These are phyloP conservation scores for Talaromyces borbonicus DNA, from an alignment of 495 filamentous ascomycete genomes.

Conservation along the genomic window DNA sequence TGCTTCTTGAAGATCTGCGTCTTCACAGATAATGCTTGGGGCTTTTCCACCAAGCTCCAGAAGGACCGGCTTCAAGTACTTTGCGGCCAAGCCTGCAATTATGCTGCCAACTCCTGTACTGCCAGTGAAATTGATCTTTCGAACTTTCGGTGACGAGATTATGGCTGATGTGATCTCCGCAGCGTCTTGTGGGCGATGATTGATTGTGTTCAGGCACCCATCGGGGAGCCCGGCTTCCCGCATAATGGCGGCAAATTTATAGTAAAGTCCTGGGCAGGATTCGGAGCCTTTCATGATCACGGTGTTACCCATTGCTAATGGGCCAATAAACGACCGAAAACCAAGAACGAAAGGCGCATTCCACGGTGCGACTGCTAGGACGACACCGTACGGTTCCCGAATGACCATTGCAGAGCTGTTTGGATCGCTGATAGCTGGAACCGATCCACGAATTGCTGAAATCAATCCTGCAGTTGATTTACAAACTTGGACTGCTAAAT, in stretches of 20 bases:
- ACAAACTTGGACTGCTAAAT: slow-evolving; percentile 46
- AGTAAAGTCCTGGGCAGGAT: slow-evolving; percentile 64
- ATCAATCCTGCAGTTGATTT: slow-evolving; percentile 65
- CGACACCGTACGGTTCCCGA: slow-evolving; percentile 73
- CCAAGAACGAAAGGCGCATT: slow-evolving; percentile 57
- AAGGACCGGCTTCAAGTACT: slow-evolving; percentile 48
- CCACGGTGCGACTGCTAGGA: slow-evolving; percentile 80
- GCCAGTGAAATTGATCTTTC: slow-evolving; percentile 56
- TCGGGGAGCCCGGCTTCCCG: slow-evolving; percentile 61
- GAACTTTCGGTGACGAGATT: slow-evolving; percentile 45
- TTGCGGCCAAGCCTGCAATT: slow-evolving; percentile 44
- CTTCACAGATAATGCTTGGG: slow-evolving; percentile 47
- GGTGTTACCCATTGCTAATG: slow-evolving; percentile 77
- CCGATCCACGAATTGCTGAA: slow-evolving; percentile 45
- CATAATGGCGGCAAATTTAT: slow-evolving; percentile 58
- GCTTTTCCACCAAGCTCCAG: slow-evolving; percentile 56
- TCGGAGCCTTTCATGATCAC: slow-evolving; percentile 71
- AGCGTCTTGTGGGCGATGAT: slow-evolving; percentile 42
- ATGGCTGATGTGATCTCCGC: slow-evolving; percentile 44
- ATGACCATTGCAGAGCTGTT: slow-evolving; percentile 57
- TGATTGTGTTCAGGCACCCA: slow-evolving; percentile 48
- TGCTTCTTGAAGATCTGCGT: slow-evolving; percentile 48
- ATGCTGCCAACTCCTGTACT: slow-evolving; percentile 46
- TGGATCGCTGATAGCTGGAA: slow-evolving; percentile 47
- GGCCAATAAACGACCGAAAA: slow-evolving; percentile 55